A percentile compares a stretch with the other conserved stretches of the same genome.
Evolutionary conservation across 257 asterid species (phyloP).

Genomic region (Solanum pennellii): DNA sequence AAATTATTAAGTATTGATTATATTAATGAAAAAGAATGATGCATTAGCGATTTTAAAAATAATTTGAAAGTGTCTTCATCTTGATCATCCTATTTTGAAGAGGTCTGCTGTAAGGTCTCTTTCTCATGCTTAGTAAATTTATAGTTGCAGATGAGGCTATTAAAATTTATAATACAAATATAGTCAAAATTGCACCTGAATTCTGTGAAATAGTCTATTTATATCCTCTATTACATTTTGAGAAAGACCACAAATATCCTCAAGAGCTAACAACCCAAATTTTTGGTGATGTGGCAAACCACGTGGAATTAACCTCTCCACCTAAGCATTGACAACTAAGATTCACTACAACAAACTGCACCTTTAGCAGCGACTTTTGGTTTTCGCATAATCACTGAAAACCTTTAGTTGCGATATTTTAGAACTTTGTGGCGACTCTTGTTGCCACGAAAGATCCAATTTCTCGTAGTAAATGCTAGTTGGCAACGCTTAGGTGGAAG

Average conservation of each 20-base stretch:
- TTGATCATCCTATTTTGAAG: neutral
- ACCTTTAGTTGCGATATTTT: neutral
- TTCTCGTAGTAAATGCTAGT: no score
- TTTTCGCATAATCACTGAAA: neutral
- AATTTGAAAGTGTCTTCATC: neutral
- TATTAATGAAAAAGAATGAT: neutral
- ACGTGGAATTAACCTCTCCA: neutral
- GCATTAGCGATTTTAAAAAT: neutral
- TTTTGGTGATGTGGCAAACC: neutral
- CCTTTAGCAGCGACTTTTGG: neutral
- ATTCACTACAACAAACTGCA: neutral
- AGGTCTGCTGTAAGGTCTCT: neutral
- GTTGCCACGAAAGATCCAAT: accelerated
- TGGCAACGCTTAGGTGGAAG: neutral
- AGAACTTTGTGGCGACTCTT: neutral
- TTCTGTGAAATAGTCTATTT: no score
- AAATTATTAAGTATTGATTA: neutral
- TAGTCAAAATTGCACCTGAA: no score
- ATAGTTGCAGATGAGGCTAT: neutral
- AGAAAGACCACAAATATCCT: no score
- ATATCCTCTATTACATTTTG: no score
- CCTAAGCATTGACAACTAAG: accelerated
- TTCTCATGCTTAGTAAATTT: neutral
- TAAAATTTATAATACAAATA: no score
- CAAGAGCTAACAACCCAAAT: no score